Conservation (phyloP, 768 basidiomycete species). For the Serendipita vermifera region DNA sequence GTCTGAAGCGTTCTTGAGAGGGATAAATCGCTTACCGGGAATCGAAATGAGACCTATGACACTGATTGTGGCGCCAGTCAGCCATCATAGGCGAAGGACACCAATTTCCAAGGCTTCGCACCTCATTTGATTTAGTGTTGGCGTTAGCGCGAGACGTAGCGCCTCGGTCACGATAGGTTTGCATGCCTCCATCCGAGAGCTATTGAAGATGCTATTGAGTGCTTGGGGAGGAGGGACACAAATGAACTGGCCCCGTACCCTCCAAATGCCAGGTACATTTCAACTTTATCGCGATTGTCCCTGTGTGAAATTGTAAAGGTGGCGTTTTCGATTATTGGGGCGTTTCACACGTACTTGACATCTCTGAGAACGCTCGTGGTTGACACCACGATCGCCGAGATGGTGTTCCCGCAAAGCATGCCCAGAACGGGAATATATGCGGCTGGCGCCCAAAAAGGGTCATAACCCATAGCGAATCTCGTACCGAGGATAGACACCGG, state of each 20-base stretch:
- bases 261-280: slow-evolving; percentile 75
- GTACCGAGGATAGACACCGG: slow-evolving; percentile 68
- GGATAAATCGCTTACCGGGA: slow-evolving; percentile 18
- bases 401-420: slow-evolving; percentile 73
- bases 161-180: slow-evolving; percentile 66
- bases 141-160: slow-evolving; percentile 64
- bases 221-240: no score
- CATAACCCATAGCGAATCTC: slow-evolving; percentile 58
- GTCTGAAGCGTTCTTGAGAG: not conserved
- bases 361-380: slow-evolving; percentile 62
- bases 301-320: slow-evolving; percentile 24
- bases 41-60: slow-evolving; percentile 28
- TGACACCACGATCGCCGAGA: slow-evolving; percentile 61
- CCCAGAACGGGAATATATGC: slow-evolving; percentile 76
- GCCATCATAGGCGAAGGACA: no score
- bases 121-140: slow-evolving; percentile 82
- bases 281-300: slow-evolving; percentile 75
- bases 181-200: slow-evolving; percentile 66
- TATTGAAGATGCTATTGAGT: no score
- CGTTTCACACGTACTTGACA: slow-evolving; percentile 45
- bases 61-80: slow-evolving; percentile 13
- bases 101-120: slow-evolving; percentile 20
- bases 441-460: slow-evolving; percentile 73
- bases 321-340: not conserved
- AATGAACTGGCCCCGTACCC: slow-evolving; percentile 27